Percentiles rank a stretch among this genome's conserved stretches.
phyloP scores from a whole-genome alignment of 2,329 filamentous ascomycete species.

The Parascedosporium putredinis region DNA sequence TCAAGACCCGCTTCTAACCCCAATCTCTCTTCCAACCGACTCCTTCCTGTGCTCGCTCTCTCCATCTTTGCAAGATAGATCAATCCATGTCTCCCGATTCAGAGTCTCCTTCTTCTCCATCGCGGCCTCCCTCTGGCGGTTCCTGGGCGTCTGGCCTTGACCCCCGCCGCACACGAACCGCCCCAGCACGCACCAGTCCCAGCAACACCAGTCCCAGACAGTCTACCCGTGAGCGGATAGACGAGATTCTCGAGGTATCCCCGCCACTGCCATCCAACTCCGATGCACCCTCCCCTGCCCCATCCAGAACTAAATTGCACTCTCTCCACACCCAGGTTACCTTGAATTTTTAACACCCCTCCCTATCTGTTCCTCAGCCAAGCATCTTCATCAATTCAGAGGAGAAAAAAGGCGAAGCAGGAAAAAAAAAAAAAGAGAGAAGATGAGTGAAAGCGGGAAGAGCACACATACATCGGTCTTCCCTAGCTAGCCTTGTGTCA shows the following conservation, averaged over 20 bases:
- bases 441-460: too few relatives aligned
- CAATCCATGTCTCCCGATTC: neutral
- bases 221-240: slow-evolving; percentile 7
- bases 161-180: neutral
- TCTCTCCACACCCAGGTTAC: neutral
- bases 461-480: too few relatives aligned
- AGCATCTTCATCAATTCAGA: neutral
- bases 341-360: neutral
- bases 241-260: slow-evolving; percentile 9
- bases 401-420: too few relatives aligned
- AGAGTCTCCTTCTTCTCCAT: neutral
- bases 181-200: neutral
- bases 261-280: neutral
- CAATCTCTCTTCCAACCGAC: too few relatives aligned
- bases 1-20: neutral
- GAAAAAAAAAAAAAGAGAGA: too few relatives aligned
- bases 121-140: neutral
- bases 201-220: neutral
- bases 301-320: neutral
- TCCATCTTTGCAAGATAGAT: neutral
- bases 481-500: too few relatives aligned
- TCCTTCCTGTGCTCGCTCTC: neutral
- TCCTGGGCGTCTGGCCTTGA: neutral
- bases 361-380: neutral
- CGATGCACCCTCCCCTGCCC: neutral